Evolutionary conservation across 2,329 filamentous ascomycete genomes (phyloP).

Genomic region (Cadophora sp.): DNA sequence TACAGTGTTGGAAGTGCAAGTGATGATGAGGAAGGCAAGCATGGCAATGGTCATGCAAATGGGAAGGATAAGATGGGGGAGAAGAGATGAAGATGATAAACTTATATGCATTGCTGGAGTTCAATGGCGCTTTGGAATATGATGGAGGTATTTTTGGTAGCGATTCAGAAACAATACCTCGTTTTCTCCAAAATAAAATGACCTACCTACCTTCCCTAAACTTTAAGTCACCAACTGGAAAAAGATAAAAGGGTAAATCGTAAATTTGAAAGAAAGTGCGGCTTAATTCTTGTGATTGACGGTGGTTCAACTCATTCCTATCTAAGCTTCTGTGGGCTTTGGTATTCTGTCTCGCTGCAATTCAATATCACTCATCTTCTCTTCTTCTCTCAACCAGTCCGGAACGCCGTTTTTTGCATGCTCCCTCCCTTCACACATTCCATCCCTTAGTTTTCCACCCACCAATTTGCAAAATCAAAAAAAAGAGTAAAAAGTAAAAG

Average conservation of each 20-base stretch:
- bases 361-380: conserved; percentile 13
- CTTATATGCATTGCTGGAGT: conserved; percentile 19
- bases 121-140: neutral
- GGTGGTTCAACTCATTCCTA: conserved; percentile 20
- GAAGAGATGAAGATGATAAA: conserved; percentile 26
- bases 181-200: neutral
- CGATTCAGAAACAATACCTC: conserved; percentile 3
- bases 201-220: no score
- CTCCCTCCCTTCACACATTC: conserved; percentile 21
- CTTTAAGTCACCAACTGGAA: neutral
- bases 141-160: neutral
- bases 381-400: conserved; percentile 3
- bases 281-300: neutral
- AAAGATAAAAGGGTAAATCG: neutral
- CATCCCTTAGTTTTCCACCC: conserved; percentile 23
- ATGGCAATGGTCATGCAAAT: conserved; percentile 34
- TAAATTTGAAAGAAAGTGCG: neutral
- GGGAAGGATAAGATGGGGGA: conserved; percentile 33
- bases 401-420: conserved; percentile 34
- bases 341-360: conserved; percentile 36
- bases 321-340: conserved; percentile 27
- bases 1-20: conserved; percentile 66
- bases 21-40: conserved; percentile 54
- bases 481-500: no score
- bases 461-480: conserved; percentile 20